phyloP scores from a whole-genome alignment of 495 filamentous ascomycete species.

The Viridothelium virens region DNA sequence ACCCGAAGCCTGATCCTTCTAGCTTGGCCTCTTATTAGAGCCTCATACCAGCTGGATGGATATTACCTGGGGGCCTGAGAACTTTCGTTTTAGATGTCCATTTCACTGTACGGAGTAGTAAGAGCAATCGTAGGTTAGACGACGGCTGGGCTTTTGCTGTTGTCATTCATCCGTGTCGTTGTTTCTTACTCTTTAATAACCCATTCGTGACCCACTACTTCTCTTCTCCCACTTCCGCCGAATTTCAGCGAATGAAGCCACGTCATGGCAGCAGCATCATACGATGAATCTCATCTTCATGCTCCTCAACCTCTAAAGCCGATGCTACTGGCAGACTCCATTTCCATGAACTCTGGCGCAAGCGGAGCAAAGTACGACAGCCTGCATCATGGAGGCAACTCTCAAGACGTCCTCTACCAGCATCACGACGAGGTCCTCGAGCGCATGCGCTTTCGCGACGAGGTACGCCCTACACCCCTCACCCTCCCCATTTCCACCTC shows the following conservation, averaged over 20 bases:
- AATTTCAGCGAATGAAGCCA: not conserved
- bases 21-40: not conserved
- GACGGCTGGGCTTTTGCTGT: not conserved
- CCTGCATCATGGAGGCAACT: not conserved
- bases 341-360: not conserved
- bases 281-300: not conserved
- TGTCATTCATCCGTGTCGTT: not conserved
- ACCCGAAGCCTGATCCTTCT: not conserved
- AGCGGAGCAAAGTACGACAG: conserved; percentile 10
- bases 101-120: not conserved
- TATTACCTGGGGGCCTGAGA: not conserved
- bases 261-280: not conserved
- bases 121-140: not conserved
- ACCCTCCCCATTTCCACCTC: not conserved
- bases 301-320: conserved; percentile 4
- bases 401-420: conserved; percentile 6
- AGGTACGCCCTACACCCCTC: not conserved
- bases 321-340: not conserved
- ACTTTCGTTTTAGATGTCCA: too few species aligned
- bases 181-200: too few species aligned
- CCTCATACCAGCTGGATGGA: not conserved
- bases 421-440: not conserved
- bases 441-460: not conserved
- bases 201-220: too few species aligned
- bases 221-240: not conserved